Evolutionary conservation across 352 stramenopile species (phyloP).

Genomic region (Phytopythium boreale): DNA sequence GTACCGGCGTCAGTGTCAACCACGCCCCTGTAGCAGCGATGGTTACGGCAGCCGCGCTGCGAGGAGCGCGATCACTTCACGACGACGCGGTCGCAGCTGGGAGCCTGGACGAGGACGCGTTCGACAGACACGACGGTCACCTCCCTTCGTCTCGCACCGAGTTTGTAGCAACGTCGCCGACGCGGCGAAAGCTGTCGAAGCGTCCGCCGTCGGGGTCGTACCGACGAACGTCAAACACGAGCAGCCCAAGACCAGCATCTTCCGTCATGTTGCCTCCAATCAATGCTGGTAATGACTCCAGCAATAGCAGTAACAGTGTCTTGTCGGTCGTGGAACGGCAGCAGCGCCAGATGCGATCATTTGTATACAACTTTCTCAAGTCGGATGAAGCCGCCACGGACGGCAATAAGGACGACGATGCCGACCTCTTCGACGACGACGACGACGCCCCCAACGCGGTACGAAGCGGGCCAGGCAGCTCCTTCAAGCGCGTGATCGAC

Average conservation of each 20-base stretch:
- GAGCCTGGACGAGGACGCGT: neutral
- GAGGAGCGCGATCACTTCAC: neutral
- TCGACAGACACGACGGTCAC: neutral
- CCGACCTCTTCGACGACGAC: conserved; percentile 3
- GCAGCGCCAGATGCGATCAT: conserved; percentile 83
- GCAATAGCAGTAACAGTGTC: neutral
- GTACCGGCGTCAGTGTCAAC: neutral
- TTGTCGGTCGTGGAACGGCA: conserved; percentile 58
- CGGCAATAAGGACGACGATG: neutral
- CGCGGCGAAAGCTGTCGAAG: conserved; percentile 2
- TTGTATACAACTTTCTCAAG: conserved; percentile 90
- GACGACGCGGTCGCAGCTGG: neutral
- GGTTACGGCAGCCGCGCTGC: neutral
- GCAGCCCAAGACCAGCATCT: conserved; percentile 10
- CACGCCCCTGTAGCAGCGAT: neutral
- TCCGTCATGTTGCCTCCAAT: conserved; percentile 4
- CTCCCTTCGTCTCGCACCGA: neutral
- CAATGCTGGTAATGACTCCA: neutral
- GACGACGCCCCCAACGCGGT: neutral
- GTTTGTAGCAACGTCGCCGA: neutral
- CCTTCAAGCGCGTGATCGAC: conserved; percentile 77
- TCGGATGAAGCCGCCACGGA: conserved; percentile 31
- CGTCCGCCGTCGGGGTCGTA: neutral
- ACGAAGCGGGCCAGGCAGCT: conserved; percentile 19
- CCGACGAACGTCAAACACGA: neutral